Evolutionary conservation across 2,329 filamentous ascomycete species (phyloP), one percentile per base, ranked within the genome.

Genomic region (Trichophyton verrucosum): DNA sequence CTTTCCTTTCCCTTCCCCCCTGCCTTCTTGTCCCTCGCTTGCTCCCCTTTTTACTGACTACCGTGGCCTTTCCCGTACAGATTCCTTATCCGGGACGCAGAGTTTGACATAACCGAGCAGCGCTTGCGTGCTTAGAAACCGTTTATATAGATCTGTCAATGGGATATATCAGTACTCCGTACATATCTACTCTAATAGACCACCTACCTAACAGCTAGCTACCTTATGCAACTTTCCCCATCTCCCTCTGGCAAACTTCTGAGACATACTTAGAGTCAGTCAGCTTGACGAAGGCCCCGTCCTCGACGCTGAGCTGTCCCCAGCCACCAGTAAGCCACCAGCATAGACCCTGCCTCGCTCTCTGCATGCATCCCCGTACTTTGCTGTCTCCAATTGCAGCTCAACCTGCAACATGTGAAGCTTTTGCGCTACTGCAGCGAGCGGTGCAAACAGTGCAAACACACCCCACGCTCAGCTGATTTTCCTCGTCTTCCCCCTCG

Each of bases 21-120:
- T 24, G 6, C 27, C 27, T 30, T 30, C 27, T 30, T 7, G 27
- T 30, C 2, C 27, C 27, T 30, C 27, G 6, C 27, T 30, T 30
- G 27, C 6, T 30, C n/a, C 49, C n/a, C 13, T 33, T 24, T 49
- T 20, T 36, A 36, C 51, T 55, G 51, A 55, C 51, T n/a, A 24
- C n/a, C 2, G 27, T 30, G 49, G 55, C 49, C 58, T 57, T 40
- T n/a, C 33, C 27, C 44, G 24, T 24, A 33, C 66, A 96, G 91
- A 68, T 97, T 95, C 73, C 77, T 97, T 64, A 77, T 96, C 64
- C 91, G 85, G 73, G 91, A 96, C 73, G 84, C 90, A 3, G 83
- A 88, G 69, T 87, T 95, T 68, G 91, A 96, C 68, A 81, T 95
- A 67, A 82, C 87, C 47, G 82, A 81, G 64, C 81, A 85, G 68